phyloP scores from a whole-genome alignment of 768 basidiomycete species.

The Mycena venus region DNA sequence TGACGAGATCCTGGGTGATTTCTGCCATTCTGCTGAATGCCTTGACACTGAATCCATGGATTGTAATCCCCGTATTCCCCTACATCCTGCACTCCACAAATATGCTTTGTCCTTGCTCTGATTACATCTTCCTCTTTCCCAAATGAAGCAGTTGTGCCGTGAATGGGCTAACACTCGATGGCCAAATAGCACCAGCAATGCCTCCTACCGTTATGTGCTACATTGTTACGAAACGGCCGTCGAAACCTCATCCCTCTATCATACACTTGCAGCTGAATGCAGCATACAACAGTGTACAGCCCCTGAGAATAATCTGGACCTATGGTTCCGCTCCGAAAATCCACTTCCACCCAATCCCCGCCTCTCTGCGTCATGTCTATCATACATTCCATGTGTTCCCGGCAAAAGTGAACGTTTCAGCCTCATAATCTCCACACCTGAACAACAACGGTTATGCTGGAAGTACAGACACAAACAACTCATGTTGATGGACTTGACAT shows the following conservation, averaged over 20 bases:
- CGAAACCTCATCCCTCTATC: not conserved
- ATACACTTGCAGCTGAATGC: not conserved
- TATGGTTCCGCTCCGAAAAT: not conserved
- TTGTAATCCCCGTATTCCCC: not conserved
- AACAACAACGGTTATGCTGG: conserved; percentile 35
- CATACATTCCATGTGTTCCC: not conserved
- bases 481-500: conserved; percentile 42
- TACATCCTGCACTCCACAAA: not conserved
- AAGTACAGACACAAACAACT: conserved; percentile 40
- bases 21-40: not conserved
- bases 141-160: not conserved
- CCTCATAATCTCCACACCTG: not conserved
- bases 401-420: not conserved
- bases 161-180: not conserved
- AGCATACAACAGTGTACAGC: not conserved
- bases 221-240: not conserved
- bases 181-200: not conserved
- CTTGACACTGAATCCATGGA: not conserved
- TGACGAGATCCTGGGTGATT: not conserved
- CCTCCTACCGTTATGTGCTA: not conserved
- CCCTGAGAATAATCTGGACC: not conserved
- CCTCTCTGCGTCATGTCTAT: not conserved
- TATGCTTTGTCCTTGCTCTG: not conserved
- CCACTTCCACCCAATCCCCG: not conserved
- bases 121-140: not conserved